phyloP scores from a whole-genome alignment of 225 moss, liverwort and hornwort genomes.

The Rhytidiadelphus loreus region DNA sequence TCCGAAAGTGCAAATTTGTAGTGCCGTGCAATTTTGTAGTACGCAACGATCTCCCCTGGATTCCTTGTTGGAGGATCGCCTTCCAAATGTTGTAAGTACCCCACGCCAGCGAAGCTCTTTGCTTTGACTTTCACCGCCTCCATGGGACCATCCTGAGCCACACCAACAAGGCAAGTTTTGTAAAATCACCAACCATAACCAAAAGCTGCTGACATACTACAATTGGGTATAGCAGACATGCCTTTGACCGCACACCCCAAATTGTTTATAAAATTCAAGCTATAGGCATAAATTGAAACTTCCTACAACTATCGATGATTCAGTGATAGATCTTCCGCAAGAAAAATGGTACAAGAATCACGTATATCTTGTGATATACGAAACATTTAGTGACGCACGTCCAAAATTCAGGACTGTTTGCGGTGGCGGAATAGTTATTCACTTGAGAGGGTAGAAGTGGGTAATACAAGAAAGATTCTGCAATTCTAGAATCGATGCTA shows the following conservation, averaged over 20 bases:
- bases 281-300: background rate
- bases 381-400: background rate
- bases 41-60: slow-evolving; percentile 60
- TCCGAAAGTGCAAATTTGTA: slow-evolving; percentile 88
- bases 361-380: background rate
- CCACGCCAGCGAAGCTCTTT: slow-evolving; percentile 36
- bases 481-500: background rate
- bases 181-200: background rate
- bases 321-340: background rate
- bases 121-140: slow-evolving; percentile 44
- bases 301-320: background rate
- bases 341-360: background rate
- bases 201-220: background rate
- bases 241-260: background rate
- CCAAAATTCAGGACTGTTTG: background rate
- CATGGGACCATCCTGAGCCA: slow-evolving; percentile 49
- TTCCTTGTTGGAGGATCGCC: slow-evolving; percentile 43
- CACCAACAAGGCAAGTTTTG: background rate
- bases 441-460: background rate
- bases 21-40: slow-evolving; percentile 90
- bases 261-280: background rate
- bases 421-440: background rate
- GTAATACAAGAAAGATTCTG: background rate
- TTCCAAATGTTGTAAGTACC: slow-evolving; percentile 61
- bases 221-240: background rate